Conservation (phyloP, 345 rosid species). For the Barbarea vulgaris region DNA sequence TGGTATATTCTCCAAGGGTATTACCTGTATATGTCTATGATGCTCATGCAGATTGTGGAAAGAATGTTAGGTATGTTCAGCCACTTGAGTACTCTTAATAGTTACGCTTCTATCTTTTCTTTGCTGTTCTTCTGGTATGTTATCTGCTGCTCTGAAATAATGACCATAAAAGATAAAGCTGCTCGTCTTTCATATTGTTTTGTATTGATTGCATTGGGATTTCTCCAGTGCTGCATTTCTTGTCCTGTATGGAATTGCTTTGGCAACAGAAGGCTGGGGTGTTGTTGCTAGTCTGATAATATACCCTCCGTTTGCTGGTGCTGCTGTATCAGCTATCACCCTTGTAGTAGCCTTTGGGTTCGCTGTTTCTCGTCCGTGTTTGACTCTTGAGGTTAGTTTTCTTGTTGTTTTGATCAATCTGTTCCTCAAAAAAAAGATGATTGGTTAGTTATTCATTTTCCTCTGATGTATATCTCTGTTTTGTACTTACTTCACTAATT, state of each 20-base stretch:
- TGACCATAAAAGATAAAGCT: constrained; percentile 13
- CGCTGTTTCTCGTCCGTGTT: constrained; percentile 99
- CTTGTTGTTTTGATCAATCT: constrained; percentile 28
- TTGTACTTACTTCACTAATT: constrained; percentile 23
- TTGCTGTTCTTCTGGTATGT: constrained; percentile 24
- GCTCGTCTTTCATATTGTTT: constrained; percentile 20
- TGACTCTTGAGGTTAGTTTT: constrained; percentile 81
- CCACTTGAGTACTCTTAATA: constrained; percentile 6
- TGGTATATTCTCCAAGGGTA: constrained; percentile 98
- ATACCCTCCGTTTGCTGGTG: constrained; percentile 99
- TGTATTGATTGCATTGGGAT: constrained; percentile 17
- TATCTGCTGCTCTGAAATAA: constrained; percentile 21
- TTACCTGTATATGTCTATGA: constrained; percentile 97
- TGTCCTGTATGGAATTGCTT: constrained; percentile 93
- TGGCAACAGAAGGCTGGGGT: constrained; percentile 99
- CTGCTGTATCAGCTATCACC: constrained; percentile 96
- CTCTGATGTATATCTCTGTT: background rate
- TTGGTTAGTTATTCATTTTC: background rate
- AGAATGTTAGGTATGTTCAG: constrained; percentile 89
- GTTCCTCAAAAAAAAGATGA: background rate
- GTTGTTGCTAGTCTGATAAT: constrained; percentile 98
- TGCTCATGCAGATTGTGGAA: constrained; percentile 97
- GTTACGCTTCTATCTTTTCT: constrained; percentile 4
- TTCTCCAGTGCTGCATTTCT: constrained; percentile 87
- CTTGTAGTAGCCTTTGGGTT: constrained; percentile 98